Evolutionary conservation across 176 grass and related monocot genomes (phyloP).

Genomic region (Lolium rigidum): DNA sequence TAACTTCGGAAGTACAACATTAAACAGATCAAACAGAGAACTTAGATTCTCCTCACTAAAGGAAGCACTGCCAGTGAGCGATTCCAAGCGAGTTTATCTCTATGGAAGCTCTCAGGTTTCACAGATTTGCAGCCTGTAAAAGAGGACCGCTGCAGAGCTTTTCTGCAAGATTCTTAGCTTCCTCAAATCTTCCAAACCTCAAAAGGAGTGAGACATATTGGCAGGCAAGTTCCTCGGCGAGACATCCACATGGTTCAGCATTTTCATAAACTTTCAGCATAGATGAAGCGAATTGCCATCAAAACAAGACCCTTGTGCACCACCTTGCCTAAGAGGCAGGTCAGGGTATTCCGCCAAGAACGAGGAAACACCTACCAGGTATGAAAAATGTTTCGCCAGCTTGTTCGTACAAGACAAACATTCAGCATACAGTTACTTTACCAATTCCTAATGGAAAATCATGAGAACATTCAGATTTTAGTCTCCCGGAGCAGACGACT

Average conservation of each 20-base stretch:
- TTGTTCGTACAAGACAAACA: background rate
- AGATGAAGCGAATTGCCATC: constrained; percentile 58
- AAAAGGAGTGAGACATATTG: no score
- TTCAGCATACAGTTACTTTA: background rate
- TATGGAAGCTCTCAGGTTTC: constrained; percentile 71
- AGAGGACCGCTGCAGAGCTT: no score
- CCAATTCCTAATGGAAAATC: no score
- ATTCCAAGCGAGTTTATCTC: constrained; percentile 68
- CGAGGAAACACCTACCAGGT: background rate
- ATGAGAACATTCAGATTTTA: no score
- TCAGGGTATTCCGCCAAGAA: background rate
- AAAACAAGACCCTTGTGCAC: constrained; percentile 8
- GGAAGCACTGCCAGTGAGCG: no score
- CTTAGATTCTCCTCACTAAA: no score
- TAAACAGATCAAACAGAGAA: no score
- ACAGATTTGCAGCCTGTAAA: constrained; percentile 64
- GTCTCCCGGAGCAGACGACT: no score
- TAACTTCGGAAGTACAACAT: no score
- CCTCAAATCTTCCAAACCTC: no score
- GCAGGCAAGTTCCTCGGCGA: constrained; percentile 76
- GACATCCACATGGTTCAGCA: constrained; percentile 65
- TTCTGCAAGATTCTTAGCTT: no score
- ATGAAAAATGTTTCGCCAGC: background rate
- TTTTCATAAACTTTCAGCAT: constrained; percentile 71
- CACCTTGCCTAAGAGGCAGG: background rate